Percentiles rank a stretch among this genome's conserved stretches.
Evolutionary conservation across 2,329 filamentous ascomycete species (phyloP).

Genomic region (Venturia carpophila): DNA sequence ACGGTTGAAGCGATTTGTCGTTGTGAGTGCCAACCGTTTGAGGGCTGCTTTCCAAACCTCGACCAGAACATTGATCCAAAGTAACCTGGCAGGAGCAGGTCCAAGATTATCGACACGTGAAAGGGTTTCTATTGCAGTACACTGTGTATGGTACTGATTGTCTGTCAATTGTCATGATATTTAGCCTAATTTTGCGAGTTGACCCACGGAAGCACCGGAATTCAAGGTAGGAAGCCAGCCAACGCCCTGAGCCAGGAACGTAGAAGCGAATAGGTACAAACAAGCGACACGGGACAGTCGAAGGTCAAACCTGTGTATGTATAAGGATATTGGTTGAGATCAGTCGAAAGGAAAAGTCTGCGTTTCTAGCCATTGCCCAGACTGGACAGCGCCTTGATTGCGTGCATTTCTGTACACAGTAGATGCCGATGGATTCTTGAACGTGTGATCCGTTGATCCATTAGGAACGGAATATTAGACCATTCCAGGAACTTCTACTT

Average conservation of each 20-base stretch:
- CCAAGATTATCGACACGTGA: neutral
- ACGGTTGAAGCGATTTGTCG: too few species aligned
- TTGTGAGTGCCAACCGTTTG: too few species aligned
- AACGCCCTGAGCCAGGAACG: neutral
- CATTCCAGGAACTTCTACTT: too few species aligned
- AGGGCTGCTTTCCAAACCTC: neutral
- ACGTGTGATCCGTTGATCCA: neutral
- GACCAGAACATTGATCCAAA: neutral
- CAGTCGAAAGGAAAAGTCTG: neutral
- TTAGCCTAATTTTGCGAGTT: neutral
- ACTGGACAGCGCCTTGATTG: neutral
- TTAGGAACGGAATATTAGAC: neutral
- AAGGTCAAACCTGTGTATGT: neutral
- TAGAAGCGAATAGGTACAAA: neutral
- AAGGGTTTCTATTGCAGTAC: neutral
- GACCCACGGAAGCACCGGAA: neutral
- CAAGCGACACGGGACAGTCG: neutral
- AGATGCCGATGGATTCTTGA: neutral
- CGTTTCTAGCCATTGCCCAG: neutral
- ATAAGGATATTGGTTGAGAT: neutral
- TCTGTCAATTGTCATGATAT: neutral
- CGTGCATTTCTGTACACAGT: neutral
- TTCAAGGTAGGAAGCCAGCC: neutral
- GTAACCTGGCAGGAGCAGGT: neutral
- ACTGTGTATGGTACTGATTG: neutral